A percentile compares a stretch with the other conserved stretches of the same genome.
These are phyloP conservation scores for Trichomonascus vanleenenianus DNA, from an alignment of 805 yeast species.

Conservation along the genomic window DNA sequence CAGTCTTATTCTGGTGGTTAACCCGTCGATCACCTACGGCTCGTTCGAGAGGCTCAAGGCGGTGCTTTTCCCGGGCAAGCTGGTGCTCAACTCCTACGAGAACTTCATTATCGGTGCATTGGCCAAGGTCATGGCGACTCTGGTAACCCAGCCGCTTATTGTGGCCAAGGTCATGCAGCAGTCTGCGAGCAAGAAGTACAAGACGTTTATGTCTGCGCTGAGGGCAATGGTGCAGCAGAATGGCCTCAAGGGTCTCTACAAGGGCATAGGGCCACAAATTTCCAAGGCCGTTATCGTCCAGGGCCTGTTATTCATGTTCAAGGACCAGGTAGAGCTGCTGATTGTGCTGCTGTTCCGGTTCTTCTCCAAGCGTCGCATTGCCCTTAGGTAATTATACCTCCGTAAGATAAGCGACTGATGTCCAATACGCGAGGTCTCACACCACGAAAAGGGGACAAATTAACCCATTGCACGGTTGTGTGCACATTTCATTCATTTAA, in stretches of 20 bases:
- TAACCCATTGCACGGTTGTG: no score
- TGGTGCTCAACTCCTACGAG: conserved; percentile 49
- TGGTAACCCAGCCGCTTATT: conserved; percentile 77
- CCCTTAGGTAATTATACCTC: neutral
- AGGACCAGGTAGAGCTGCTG: conserved; percentile 47
- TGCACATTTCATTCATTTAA: no score
- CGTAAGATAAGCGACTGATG: no score
- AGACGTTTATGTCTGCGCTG: conserved; percentile 57
- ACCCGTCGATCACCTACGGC: conserved; percentile 85
- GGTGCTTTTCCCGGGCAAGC: conserved; percentile 35
- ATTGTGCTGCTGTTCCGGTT: conserved; percentile 22
- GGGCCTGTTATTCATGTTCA: conserved; percentile 75
- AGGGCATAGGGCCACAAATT: conserved; percentile 74
- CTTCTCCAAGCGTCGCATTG: conserved; percentile 6
- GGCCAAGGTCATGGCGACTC: conserved; percentile 72
- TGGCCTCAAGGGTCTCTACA: conserved; percentile 60
- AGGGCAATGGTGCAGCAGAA: conserved; percentile 53
- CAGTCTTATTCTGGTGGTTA: conserved; percentile 64
- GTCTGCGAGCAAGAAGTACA: conserved; percentile 36
- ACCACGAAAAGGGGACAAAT: no score
- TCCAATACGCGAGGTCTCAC: no score
- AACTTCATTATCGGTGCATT: conserved; percentile 69
- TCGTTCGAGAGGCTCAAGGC: conserved; percentile 61
- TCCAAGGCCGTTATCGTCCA: conserved; percentile 77
- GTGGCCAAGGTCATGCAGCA: conserved; percentile 80